phyloP scores from a whole-genome alignment of 805 yeast species.

The Candida easanensis region DNA sequence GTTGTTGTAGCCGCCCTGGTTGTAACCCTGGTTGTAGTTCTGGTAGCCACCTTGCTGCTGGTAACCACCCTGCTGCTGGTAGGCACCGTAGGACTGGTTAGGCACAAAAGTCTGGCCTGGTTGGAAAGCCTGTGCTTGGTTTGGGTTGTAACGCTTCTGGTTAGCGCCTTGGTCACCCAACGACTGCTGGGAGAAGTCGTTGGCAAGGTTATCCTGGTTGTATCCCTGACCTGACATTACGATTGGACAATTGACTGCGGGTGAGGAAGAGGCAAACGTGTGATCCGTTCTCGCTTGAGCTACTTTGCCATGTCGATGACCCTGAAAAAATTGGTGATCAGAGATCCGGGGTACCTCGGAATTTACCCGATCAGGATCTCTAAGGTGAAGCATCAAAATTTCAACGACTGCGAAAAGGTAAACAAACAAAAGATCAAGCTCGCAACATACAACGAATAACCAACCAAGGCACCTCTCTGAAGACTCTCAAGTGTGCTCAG shows the following conservation, averaged over 20 bases:
- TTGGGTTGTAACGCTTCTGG: slow-evolving; percentile 44
- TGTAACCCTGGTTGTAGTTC: slow-evolving; percentile 2
- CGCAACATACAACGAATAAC: no score
- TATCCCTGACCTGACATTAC: slow-evolving; percentile 27
- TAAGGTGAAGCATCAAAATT: slow-evolving; percentile 4
- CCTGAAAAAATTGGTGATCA: not conserved
- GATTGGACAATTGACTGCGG: not conserved
- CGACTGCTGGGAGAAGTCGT: slow-evolving; percentile 31
- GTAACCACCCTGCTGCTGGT: slow-evolving; percentile 19
- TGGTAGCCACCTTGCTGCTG: slow-evolving; percentile 8
- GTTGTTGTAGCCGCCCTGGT: slow-evolving; percentile 1
- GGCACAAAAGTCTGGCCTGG: slow-evolving; percentile 42
- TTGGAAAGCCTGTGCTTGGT: slow-evolving; percentile 42
- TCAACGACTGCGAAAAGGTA: slow-evolving; percentile 2
- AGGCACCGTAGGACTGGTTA: slow-evolving; percentile 31
- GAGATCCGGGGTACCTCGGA: not conserved
- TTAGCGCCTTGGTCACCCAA: slow-evolving; percentile 22
- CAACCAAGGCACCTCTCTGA: not conserved
- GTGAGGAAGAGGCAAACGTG: no score
- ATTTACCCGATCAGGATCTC: no score
- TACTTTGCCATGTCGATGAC: not conserved
- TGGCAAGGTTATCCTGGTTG: slow-evolving; percentile 29
- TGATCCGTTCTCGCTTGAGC: not conserved
- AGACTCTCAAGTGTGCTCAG: not conserved
- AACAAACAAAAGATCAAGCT: not conserved